Evolutionary conservation across 2,329 filamentous ascomycete genomes (phyloP).

Genomic region (Albophoma yamanashiensis): DNA sequence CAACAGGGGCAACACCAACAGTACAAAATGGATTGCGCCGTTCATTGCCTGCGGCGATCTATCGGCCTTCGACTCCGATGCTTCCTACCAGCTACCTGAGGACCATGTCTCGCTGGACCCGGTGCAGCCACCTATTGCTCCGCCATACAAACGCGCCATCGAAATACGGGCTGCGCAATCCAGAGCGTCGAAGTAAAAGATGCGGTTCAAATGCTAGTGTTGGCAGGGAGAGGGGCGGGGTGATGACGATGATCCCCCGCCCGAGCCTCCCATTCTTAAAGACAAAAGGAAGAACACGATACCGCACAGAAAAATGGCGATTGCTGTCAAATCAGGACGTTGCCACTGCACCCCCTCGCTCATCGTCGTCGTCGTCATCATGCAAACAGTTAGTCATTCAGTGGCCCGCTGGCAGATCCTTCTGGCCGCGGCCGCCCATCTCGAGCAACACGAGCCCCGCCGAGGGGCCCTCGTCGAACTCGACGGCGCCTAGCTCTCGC

Average conservation of each 20-base stretch:
- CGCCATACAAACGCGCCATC: conserved; percentile 84
- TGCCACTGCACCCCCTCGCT: not conserved
- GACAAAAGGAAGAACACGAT: not conserved
- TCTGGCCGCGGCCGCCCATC: conserved; percentile 25
- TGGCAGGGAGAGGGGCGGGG: not conserved
- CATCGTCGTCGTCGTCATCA: not conserved
- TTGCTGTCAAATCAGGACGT: not conserved
- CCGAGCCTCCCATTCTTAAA: not conserved
- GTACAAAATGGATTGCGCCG: conserved; percentile 75
- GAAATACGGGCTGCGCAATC: conserved; percentile 47
- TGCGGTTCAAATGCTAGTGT: not conserved
- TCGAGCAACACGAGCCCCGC: conserved; percentile 29
- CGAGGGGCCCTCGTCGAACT: conserved; percentile 30
- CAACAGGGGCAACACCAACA: conserved; percentile 15
- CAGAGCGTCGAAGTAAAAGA: conserved; percentile 8
- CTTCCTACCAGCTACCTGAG: conserved; percentile 81
- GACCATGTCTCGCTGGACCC: conserved; percentile 82
- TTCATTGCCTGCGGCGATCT: conserved; percentile 97
- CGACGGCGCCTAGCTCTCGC: conserved; percentile 32
- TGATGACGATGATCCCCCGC: not conserved
- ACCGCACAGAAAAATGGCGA: not conserved
- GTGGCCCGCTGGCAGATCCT: conserved; percentile 16
- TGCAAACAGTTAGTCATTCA: not conserved
- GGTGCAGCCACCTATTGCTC: conserved; percentile 88
- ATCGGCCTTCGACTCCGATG: conserved; percentile 90